Conservation (phyloP, 495 filamentous ascomycete genomes). For the Aspergillus ellipticus region DNA sequence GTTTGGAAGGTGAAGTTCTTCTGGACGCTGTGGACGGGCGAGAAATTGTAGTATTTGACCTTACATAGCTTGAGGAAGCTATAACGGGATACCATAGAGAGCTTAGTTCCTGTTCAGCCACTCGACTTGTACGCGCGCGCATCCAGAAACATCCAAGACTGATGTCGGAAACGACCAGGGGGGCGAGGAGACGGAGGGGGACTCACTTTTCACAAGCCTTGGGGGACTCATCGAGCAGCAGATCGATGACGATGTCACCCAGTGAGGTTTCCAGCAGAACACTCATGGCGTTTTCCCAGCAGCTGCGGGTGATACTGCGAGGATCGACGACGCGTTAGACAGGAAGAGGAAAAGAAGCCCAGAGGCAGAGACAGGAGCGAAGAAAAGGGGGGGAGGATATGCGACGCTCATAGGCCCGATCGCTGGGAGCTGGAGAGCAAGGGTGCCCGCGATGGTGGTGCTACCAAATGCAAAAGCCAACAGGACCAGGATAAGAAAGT, state of each 20-base stretch:
- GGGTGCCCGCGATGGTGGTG: not conserved
- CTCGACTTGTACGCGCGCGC: constrained; percentile 20
- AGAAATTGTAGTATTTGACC: constrained; percentile 96
- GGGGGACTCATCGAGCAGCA: constrained; percentile 80
- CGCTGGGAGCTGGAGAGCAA: not conserved
- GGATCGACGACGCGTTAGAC: constrained; percentile 25
- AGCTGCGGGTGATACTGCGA: constrained; percentile 10
- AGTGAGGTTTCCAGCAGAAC: constrained; percentile 87
- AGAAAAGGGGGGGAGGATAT: not conserved
- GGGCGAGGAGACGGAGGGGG: not conserved
- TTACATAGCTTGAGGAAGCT: constrained; percentile 98
- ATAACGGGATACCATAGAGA: constrained; percentile 27
- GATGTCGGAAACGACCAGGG: constrained; percentile 1
- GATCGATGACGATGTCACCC: constrained; percentile 90
- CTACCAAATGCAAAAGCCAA: constrained; percentile 1
- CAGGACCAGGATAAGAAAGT: not conserved
- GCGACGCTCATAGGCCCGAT: not conserved
- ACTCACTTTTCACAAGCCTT: constrained; percentile 89
- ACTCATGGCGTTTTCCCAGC: constrained; percentile 50
- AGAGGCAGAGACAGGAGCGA: not conserved
- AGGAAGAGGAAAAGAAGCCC: constrained; percentile 9
- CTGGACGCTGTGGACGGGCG: constrained; percentile 82
- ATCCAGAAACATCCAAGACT: constrained; percentile 9
- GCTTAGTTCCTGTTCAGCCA: constrained; percentile 53
- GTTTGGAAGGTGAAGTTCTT: constrained; percentile 93